phyloP scores from a whole-genome alignment of 2,329 filamentous ascomycete species.

The Hortaea werneckii region DNA sequence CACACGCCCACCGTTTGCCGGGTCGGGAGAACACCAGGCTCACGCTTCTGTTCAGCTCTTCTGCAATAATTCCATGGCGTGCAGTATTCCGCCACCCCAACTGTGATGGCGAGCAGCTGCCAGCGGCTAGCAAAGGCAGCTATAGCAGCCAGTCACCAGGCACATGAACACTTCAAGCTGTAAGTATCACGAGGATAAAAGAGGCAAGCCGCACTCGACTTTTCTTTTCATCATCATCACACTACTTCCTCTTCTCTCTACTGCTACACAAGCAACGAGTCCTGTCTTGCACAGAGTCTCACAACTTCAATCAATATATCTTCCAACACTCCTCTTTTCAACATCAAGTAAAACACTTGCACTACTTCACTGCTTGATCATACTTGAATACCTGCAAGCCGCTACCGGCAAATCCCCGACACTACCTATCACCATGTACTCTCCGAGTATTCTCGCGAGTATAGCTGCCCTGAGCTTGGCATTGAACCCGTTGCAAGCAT shows the following conservation, averaged over 20 bases:
- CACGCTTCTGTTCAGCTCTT: too few relatives aligned
- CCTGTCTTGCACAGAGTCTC: too few relatives aligned
- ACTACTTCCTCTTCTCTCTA: too few relatives aligned
- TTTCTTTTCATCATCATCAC: background rate
- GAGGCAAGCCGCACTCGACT: background rate
- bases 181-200: background rate
- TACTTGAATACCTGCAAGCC: too few relatives aligned
- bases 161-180: background rate
- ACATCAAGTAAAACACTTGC: background rate
- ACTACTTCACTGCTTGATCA: too few relatives aligned
- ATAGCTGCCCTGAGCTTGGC: conserved; percentile 13
- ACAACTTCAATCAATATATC: background rate
- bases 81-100: background rate
- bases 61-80: background rate
- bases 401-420: background rate
- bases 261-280: too few relatives aligned
- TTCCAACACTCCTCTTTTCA: background rate
- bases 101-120: background rate
- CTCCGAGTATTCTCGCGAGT: background rate
- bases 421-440: conserved; percentile 1
- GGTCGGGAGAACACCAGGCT: background rate
- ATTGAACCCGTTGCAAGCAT: conserved; percentile 6
- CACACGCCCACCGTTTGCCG: background rate
- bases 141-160: background rate
- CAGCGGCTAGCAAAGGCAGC: background rate